Conservation (phyloP, 2,329 filamentous ascomycete genomes). For the Ramularia collo-cygni region DNA sequence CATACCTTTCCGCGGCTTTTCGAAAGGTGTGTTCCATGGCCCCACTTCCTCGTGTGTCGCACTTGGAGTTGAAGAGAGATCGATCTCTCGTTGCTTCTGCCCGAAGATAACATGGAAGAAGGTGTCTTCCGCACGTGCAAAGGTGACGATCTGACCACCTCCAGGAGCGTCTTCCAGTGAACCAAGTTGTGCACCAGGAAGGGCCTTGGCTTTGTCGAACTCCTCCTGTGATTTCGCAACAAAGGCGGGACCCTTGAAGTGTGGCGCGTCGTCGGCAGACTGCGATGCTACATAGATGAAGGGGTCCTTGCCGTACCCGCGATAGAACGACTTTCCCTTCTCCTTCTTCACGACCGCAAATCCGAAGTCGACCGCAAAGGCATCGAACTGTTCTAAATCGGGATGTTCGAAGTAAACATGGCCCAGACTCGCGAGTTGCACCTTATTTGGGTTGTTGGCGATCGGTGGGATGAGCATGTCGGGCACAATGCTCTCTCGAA, state of each 20-base stretch:
- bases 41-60: conserved; percentile 4
- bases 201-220: conserved; percentile 6
- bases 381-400: conserved; percentile 5
- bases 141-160: conserved; percentile 7
- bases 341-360: conserved; percentile 4
- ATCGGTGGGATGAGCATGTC: conserved; percentile 9
- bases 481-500: conserved; percentile 1
- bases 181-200: conserved; percentile 2
- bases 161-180: conserved; percentile 5
- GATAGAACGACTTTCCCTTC: conserved; percentile 5
- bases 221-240: conserved; percentile 8
- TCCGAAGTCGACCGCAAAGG: conserved; percentile 10
- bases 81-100: conserved; percentile 1
- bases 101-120: conserved; percentile 7
- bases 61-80: background rate
- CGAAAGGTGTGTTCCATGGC: conserved; percentile 5
- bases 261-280: conserved; percentile 3
- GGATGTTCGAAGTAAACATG: conserved; percentile 11
- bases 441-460: conserved; percentile 6
- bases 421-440: conserved; percentile 7
- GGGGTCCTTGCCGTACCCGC: conserved; percentile 12
- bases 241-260: conserved; percentile 11
- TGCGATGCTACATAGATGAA: conserved; percentile 10
- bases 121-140: conserved; percentile 5
- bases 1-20: conserved; percentile 8